Conservation (phyloP, 495 filamentous ascomycete genomes). For the Xylaria sp. region DNA sequence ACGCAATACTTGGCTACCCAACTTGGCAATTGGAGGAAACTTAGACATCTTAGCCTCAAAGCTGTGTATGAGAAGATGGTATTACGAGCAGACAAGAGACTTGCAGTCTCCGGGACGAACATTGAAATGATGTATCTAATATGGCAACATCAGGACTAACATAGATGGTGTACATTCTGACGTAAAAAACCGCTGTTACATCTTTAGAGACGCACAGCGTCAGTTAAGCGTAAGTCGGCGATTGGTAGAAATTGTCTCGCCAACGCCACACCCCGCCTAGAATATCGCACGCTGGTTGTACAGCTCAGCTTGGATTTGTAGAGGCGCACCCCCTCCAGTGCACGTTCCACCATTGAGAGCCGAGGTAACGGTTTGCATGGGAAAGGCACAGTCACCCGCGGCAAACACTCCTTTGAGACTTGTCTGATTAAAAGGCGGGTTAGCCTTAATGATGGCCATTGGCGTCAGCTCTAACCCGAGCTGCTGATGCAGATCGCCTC, state of each 20-base stretch:
- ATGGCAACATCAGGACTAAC: too few species aligned
- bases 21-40: neutral
- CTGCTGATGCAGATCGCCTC: slow-evolving; percentile 5
- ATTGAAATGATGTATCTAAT: neutral
- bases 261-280: neutral
- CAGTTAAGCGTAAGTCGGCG: neutral
- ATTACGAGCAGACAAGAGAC: neutral
- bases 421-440: slow-evolving; percentile 8
- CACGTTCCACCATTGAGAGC: slow-evolving; percentile 10
- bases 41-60: neutral
- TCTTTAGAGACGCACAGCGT: too few species aligned
- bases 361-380: slow-evolving; percentile 11
- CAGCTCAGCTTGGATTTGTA: slow-evolving; percentile 9
- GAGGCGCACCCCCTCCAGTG: slow-evolving; percentile 11
- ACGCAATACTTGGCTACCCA: neutral
- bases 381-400: neutral
- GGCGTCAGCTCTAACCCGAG: slow-evolving; percentile 11
- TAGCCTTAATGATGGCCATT: neutral
- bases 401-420: slow-evolving; percentile 18
- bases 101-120: too few species aligned
- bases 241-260: neutral
- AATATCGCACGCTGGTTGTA: slow-evolving; percentile 16
- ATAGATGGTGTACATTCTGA: neutral
- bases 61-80: too few species aligned
- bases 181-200: too few species aligned